phyloP scores from a whole-genome alignment of 139 green algal genomes.

The Chlamydomonas incerta region DNA sequence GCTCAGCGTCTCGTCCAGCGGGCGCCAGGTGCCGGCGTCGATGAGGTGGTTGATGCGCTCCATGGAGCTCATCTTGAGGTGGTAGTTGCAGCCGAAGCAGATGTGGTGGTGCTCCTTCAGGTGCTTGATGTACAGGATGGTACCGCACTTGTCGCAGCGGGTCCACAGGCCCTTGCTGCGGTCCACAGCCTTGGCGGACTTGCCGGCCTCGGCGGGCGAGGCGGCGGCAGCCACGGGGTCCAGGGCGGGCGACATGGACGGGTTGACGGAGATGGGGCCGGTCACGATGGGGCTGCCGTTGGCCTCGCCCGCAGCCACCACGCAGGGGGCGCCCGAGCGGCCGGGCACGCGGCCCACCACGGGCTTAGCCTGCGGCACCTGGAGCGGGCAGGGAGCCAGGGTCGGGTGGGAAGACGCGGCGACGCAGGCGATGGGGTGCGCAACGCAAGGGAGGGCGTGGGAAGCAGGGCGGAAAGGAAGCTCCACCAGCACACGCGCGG shows the following conservation, averaged over 20 bases:
- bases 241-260: background rate
- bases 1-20: constrained; percentile 80
- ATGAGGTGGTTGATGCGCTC: constrained; percentile 83
- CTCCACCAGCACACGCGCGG: too few relatives aligned
- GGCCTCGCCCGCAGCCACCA: background rate
- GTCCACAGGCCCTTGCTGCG: constrained; percentile 83
- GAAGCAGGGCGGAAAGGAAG: too few relatives aligned
- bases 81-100: constrained; percentile 84
- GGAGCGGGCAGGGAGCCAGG: background rate
- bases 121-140: constrained; percentile 89
- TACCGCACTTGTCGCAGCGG: constrained; percentile 83
- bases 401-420: too few relatives aligned
- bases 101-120: constrained; percentile 84
- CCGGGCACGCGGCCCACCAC: background rate
- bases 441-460: background rate
- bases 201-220: background rate
- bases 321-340: background rate
- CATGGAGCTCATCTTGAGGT: constrained; percentile 80
- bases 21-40: constrained; percentile 77
- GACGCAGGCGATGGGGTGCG: too few relatives aligned
- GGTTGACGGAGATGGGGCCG: constrained; percentile 53
- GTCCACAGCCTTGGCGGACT: constrained; percentile 57
- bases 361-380: background rate
- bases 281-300: constrained; percentile 18
- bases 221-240: constrained; percentile 51